A percentile compares a stretch with the other conserved stretches of the same genome.
These are phyloP conservation scores for Mrakia hoshinonis DNA, from an alignment of 768 basidiomycete species.

Conservation along the genomic window DNA sequence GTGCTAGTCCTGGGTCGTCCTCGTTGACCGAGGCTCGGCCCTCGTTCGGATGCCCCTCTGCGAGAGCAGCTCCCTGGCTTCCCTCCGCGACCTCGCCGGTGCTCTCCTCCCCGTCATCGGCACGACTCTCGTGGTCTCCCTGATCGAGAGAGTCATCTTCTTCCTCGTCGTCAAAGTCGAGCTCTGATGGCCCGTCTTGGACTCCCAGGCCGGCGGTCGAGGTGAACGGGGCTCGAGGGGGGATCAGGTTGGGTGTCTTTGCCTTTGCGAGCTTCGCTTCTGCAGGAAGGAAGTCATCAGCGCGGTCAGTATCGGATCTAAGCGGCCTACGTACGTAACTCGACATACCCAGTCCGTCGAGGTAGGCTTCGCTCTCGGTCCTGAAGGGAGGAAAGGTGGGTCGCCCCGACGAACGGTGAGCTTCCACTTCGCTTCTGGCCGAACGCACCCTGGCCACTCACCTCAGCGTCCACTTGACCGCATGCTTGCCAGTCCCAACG, in stretches of 20 bases:
- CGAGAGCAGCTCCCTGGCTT: neutral
- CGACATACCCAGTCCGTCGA: constrained; percentile 1
- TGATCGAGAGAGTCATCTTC: neutral
- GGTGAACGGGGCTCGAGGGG: neutral
- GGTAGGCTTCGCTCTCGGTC: neutral
- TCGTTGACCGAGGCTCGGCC: neutral
- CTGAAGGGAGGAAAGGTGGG: neutral
- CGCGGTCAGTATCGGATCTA: neutral
- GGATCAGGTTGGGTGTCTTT: neutral
- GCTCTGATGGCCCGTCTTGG: neutral
- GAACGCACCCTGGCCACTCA: neutral
- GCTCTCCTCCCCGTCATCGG: neutral
- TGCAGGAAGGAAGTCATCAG: neutral
- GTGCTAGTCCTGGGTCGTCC: constrained; percentile 7
- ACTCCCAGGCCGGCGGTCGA: neutral
- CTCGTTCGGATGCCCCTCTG: neutral
- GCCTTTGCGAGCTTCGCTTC: neutral
- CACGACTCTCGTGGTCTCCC: too few species aligned
- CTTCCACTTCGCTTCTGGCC: neutral
- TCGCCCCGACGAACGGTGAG: neutral
- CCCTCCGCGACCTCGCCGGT: too few species aligned
- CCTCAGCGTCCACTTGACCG: constrained; percentile 3
- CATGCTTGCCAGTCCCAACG: neutral
- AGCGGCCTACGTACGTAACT: neutral
- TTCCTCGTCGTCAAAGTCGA: neutral